Conservation (phyloP, 1,284 basidiomycete species). For the Golubevia pallescens region DNA sequence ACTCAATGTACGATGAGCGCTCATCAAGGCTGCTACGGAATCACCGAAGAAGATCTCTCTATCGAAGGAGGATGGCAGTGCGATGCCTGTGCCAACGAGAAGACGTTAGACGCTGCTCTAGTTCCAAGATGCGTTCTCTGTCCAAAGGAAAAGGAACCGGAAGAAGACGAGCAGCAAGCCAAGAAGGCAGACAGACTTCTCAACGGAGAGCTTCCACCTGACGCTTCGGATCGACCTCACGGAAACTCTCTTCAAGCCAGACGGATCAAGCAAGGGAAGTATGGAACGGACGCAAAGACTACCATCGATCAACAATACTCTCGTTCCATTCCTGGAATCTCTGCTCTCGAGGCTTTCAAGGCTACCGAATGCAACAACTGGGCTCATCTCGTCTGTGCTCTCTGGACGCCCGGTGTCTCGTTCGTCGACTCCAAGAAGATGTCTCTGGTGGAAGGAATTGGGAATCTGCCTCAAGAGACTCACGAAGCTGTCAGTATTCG, state of each 20-base stretch:
- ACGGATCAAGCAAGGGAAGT: too few relatives aligned
- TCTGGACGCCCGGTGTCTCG: conserved; percentile 51
- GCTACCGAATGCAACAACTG: conserved; percentile 63
- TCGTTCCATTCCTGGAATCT: conserved; percentile 17
- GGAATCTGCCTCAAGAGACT: conserved; percentile 36
- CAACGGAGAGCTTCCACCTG: too few relatives aligned
- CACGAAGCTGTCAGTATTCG: conserved; percentile 24
- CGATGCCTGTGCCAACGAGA: conserved; percentile 52
- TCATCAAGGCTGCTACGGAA: conserved; percentile 54
- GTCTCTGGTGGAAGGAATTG: conserved; percentile 49
- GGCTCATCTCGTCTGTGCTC: conserved; percentile 53
- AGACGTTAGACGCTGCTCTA: conserved; percentile 36
- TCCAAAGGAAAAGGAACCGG: conserved; percentile 5
- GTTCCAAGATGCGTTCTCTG: conserved; percentile 52
- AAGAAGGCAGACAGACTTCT: too few relatives aligned
- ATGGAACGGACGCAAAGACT: too few relatives aligned
- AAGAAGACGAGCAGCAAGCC: too few relatives aligned
- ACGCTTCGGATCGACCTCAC: too few relatives aligned
- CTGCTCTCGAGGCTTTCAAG: conserved; percentile 54
- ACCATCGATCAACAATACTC: too few relatives aligned
- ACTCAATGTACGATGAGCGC: conserved; percentile 49
- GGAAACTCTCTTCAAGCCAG: too few relatives aligned
- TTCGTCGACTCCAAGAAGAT: conserved; percentile 36
- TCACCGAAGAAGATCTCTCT: conserved; percentile 39
- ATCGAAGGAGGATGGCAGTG: conserved; percentile 38